These are phyloP conservation scores for Sporobolomyces phaffii DNA, from an alignment of 768 basidiomycete genomes.

Conservation along the genomic window DNA sequence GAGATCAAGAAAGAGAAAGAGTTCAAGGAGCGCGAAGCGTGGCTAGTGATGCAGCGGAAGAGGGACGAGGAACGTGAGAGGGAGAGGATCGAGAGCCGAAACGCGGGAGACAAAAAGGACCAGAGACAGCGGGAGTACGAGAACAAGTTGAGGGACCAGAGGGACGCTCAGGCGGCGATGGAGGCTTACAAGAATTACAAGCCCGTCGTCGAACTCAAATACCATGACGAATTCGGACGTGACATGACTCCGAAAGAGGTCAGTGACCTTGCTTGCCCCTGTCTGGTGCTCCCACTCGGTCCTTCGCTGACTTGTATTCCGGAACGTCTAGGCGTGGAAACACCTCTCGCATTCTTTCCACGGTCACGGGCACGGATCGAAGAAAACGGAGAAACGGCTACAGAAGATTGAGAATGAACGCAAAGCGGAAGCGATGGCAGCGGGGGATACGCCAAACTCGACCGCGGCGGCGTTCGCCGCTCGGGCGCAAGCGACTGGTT, in stretches of 20 bases:
- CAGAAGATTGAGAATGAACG: conserved; percentile 98
- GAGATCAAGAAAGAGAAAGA: conserved; percentile 68
- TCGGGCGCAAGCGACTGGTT: conserved; percentile 86
- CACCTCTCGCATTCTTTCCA: conserved; percentile 96
- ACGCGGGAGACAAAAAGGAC: conserved; percentile 67
- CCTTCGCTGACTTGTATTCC: neutral
- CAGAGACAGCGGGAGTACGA: conserved; percentile 92
- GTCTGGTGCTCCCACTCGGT: no score
- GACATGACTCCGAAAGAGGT: conserved; percentile 76
- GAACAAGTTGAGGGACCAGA: conserved; percentile 82
- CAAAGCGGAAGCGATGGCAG: conserved; percentile 86
- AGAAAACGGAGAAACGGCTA: conserved; percentile 92
- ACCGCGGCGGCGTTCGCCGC: conserved; percentile 92
- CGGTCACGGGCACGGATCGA: conserved; percentile 90
- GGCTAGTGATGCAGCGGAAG: conserved; percentile 78
- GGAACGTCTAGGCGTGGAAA: conserved; percentile 68
- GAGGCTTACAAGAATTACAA: conserved; percentile 90
- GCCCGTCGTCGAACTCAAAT: conserved; percentile 91
- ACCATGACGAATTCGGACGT: conserved; percentile 93
- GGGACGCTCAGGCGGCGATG: conserved; percentile 72
- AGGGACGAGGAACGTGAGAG: conserved; percentile 70
- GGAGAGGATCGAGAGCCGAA: conserved; percentile 65
- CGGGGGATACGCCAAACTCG: conserved; percentile 89
- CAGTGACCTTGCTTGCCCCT: neutral
- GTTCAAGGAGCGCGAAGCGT: conserved; percentile 77